Evolutionary conservation across 352 stramenopile genomes (phyloP).

Genomic region (Pythium scleroteichum): DNA sequence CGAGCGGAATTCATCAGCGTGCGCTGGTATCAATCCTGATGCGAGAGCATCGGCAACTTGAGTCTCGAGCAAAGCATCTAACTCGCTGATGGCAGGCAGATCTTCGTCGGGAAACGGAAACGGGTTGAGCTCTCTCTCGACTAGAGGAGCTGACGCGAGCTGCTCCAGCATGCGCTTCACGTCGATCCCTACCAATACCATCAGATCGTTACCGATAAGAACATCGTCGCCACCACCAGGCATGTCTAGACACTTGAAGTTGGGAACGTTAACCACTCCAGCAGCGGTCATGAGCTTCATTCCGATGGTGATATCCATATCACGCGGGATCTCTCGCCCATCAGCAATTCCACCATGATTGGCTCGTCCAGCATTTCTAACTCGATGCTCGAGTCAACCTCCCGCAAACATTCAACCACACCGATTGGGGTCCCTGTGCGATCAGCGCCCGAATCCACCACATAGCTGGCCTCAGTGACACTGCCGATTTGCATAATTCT

Average conservation of each 20-base stretch:
- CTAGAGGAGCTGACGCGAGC: not conserved
- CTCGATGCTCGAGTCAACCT: not conserved
- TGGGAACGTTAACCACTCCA: not conserved
- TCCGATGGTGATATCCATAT: not conserved
- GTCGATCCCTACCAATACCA: conserved; percentile 5
- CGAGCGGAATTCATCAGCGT: not conserved
- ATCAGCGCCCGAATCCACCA: not conserved
- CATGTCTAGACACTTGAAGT: not conserved
- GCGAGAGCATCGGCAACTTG: not conserved
- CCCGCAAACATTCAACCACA: not conserved
- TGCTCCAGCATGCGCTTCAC: conserved; percentile 5
- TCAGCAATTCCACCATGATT: conserved; percentile 1
- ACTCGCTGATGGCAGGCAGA: not conserved
- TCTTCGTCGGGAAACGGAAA: conserved; percentile 1
- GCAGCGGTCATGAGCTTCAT: conserved; percentile 1
- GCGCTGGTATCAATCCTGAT: not conserved
- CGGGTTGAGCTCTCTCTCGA: not conserved
- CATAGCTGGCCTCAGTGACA: not conserved
- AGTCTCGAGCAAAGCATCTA: not conserved
- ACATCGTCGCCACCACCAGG: not conserved
- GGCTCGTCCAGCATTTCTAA: not conserved
- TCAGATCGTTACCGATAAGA: conserved; percentile 2
- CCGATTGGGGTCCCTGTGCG: not conserved
- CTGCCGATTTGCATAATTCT: not conserved
- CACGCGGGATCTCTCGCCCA: not conserved